Percentiles rank a stretch among this genome's conserved stretches.
phyloP scores from a whole-genome alignment of 345 rosid genomes.

The Linum trigynum region DNA sequence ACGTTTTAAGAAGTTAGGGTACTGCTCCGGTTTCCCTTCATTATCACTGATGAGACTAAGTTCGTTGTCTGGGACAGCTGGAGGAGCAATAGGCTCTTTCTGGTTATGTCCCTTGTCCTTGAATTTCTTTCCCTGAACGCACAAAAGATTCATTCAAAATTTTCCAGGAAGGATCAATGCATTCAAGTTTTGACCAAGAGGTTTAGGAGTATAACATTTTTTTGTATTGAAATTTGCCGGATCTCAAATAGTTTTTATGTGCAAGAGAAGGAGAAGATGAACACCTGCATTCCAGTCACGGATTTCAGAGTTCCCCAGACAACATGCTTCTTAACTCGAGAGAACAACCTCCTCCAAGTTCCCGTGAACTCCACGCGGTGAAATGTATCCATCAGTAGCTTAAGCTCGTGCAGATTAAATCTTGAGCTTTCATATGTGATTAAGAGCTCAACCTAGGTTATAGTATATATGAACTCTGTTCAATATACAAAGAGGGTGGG shows the following conservation, averaged over 20 bases:
- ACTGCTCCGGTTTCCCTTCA: constrained; percentile 57
- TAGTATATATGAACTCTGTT: not conserved
- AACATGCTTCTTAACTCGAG: constrained; percentile 94
- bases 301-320: constrained; percentile 98
- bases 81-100: constrained; percentile 35
- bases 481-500: constrained; percentile 1
- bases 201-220: too few relatives aligned
- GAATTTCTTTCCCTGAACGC: constrained; percentile 80
- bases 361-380: constrained; percentile 80
- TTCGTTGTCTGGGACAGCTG: constrained; percentile 52
- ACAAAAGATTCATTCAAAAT: not conserved
- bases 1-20: constrained; percentile 73
- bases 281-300: constrained; percentile 97
- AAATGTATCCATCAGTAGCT: constrained; percentile 92
- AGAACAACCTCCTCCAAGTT: constrained; percentile 91
- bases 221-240: not conserved
- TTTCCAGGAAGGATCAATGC: too few relatives aligned
- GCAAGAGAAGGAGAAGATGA: not conserved
- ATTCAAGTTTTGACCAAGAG: too few relatives aligned
- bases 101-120: constrained; percentile 70
- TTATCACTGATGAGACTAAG: constrained; percentile 70
- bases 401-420: constrained; percentile 92
- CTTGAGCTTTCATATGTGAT: constrained; percentile 90
- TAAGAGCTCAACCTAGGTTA: constrained; percentile 68
- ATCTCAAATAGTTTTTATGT: too few relatives aligned